phyloP scores from a whole-genome alignment of 352 stramenopile genomes.

The Phytophthora nicotianae region DNA sequence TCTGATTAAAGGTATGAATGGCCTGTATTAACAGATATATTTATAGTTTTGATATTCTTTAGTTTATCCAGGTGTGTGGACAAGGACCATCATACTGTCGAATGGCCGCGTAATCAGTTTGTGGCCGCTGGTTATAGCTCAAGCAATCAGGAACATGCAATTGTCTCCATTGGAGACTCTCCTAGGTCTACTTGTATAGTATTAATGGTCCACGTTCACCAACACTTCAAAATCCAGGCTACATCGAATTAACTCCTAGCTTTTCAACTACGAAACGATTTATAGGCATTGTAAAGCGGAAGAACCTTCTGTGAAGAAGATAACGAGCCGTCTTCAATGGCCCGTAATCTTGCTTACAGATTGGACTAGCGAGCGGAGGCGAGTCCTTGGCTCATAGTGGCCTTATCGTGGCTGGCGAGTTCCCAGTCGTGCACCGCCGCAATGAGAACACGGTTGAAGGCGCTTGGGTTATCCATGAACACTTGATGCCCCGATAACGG shows the following conservation, averaged over 20 bases:
- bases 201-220: too few relatives aligned
- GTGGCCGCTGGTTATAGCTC: background rate
- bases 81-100: background rate
- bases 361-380: background rate
- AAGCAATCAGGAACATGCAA: constrained; percentile 10
- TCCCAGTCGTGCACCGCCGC: constrained; percentile 31
- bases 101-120: constrained; percentile 5
- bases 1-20: background rate
- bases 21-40: background rate
- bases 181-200: background rate
- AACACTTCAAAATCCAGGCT: background rate
- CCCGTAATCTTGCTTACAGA: background rate
- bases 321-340: too few relatives aligned
- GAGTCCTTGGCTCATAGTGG: background rate
- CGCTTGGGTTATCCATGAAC: constrained; percentile 78
- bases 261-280: too few relatives aligned
- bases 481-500: constrained; percentile 68
- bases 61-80: too few relatives aligned
- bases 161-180: background rate
- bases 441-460: constrained; percentile 66
- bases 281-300: too few relatives aligned
- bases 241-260: too few relatives aligned
- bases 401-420: background rate
- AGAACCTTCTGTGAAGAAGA: too few relatives aligned
- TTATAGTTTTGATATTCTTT: background rate